Evolutionary conservation across 495 filamentous ascomycete genomes (phyloP), one percentile per base, ranked within the genome.

Genomic region (Diplogelasinospora grovesii): DNA sequence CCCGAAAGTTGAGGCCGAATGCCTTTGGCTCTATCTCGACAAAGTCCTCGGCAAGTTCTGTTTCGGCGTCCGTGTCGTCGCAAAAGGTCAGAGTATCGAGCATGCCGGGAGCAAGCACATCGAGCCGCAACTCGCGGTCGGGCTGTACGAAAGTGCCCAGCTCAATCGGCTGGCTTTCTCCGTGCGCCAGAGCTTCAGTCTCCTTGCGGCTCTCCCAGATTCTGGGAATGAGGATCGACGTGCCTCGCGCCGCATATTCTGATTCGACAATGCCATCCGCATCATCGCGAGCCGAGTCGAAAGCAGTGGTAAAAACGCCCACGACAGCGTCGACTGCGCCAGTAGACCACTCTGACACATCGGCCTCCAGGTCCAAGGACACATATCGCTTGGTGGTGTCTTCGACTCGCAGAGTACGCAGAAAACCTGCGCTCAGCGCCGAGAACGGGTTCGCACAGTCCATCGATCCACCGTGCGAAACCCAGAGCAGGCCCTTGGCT

Each of bases 21-120:
- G 63, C 60, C 10, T 52, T 40, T 8, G 63, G 46, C 34, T 61
- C 45, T 30, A 75, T 51, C 32, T 73, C 64, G 15, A 74, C 41
- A 4, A 46, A 33, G 20, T 42, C 46, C 4, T 15, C 2, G 0
- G 29, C 24, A 0, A 48, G 36, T 1, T 11, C 9, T 6, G 10
- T 9, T 14, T 7, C 13, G 0, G 46, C 25, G 16, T 49, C 49
- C 27, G 49, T 46, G 9, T 64, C 43, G 0, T 10, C 3, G 25
- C 25, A 43, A 21, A 54, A 63, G 36, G 52, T 52, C 29, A 65
- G 45, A 16, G 46, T 56, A 29, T 57, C 50, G 7, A 65, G 51
- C 36, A 52, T 37, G 15, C 60, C 58, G 6, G 58, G 50, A 22
- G 43, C 39, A 32, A 46, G 48, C 13, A 60, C 14, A 16, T 40